These are phyloP conservation scores for Fusarium sp. DNA, from an alignment of 2,329 filamentous ascomycete species.

Conservation along the genomic window DNA sequence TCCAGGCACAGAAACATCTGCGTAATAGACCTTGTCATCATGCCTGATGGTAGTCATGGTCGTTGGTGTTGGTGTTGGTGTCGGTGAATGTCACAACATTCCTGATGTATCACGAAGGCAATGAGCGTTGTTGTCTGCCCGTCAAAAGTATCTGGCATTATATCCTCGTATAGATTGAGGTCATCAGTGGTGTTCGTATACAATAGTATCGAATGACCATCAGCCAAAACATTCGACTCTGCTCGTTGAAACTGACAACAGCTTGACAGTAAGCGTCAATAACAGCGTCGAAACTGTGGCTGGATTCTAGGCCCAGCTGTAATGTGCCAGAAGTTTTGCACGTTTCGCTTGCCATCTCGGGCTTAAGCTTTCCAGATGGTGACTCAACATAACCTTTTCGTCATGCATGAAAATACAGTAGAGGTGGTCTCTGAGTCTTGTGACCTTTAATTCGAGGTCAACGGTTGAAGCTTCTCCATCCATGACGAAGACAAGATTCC, in stretches of 20 bases:
- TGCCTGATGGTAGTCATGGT: not conserved
- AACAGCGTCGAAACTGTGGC: constrained; percentile 4
- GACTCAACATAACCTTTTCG: constrained; percentile 27
- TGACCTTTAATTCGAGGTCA: constrained; percentile 22
- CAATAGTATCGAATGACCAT: constrained; percentile 4
- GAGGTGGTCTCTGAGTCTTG: constrained; percentile 7
- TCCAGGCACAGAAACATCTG: constrained; percentile 11
- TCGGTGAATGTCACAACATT: not conserved
- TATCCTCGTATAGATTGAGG: not conserved
- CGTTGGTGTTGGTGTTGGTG: not conserved
- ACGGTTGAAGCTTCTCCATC: not conserved
- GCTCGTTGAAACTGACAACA: not conserved
- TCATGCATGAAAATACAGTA: constrained; percentile 10
- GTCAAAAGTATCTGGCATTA: not conserved
- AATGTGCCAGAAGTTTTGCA: not conserved
- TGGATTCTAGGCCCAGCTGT: constrained; percentile 5
- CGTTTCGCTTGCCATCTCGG: constrained; percentile 13
- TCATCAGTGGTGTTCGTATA: not conserved
- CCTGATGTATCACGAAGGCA: not conserved
- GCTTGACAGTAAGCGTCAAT: not conserved
- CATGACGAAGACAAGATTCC: constrained; percentile 21
- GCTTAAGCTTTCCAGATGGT: not conserved
- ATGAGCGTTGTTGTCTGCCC: not conserved
- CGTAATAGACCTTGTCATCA: constrained; percentile 7
- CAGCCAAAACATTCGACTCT: not conserved